Evolutionary conservation across 352 stramenopile genomes (phyloP), one percentile per base, ranked within the genome.

Genomic region (Globisporangium spinosum): DNA sequence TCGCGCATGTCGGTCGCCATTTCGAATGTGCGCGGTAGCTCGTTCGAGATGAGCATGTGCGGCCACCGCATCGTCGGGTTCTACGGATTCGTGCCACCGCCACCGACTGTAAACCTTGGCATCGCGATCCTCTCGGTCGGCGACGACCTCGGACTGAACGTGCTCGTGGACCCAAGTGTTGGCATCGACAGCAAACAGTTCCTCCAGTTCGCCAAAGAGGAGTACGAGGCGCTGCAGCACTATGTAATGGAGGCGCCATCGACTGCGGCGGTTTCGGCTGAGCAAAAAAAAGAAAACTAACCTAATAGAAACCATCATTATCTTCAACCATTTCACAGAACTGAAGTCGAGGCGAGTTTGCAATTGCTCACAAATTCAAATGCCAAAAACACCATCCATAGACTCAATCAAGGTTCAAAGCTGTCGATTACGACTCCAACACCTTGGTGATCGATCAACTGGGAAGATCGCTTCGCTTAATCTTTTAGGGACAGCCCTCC

Each of bases 31-130:
- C 84, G 85, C 40, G 81, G 71, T 17, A 83, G 74, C 20, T 72
- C 79, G 9, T 76, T 86, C 9, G 76, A 83, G 55, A 71, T 91
- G 27, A 74, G 67, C 38, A 65, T 94, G 27, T 91, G 82, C 58
- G 79, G 77, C 64, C 75, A 78, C 47, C 70, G 75, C 47, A 68
- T 94, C 38, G 72, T 80, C 7, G 82, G 80, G 10, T 90, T 89
- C 56, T 91, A 80, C 53, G 86, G 80, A 9, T 94, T 94, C 62
- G 78, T 93, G 58, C 86, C 86, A 12, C 86, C 86, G n/a, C 86
- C 86, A 58, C 86, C 86, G 54, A 85, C 77, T 2, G 84, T 94
- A 63, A 94, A 94, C 66, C 73, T 94, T 17, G 86, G 86, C 49
- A 75, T 94, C 23, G 83, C 82, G 45, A 87, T 93, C 35, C 74